phyloP scores from a whole-genome alignment of 2,329 filamentous ascomycete species.

The Simplicillium sp. region DNA sequence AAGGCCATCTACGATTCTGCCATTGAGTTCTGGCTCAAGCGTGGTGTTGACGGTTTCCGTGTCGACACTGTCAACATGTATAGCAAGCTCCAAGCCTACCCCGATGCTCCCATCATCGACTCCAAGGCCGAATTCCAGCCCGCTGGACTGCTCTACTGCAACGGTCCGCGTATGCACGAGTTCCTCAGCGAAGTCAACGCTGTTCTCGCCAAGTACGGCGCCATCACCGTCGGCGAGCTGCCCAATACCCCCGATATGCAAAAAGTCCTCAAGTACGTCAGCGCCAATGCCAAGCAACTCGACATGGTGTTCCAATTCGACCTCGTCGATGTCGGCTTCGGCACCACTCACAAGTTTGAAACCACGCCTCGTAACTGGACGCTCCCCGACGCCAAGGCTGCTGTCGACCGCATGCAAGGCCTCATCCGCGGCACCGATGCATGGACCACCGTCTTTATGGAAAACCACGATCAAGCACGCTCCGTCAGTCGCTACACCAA shows the following conservation, averaged over 20 bases:
- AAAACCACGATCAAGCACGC: conserved; percentile 56
- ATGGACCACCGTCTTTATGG: conserved; percentile 56
- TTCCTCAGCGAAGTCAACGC: conserved; percentile 57
- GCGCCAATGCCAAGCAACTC: conserved; percentile 46
- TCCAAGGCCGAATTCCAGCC: conserved; percentile 38
- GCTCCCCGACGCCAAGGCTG: conserved; percentile 36
- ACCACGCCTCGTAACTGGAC: conserved; percentile 34
- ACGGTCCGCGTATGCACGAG: conserved; percentile 61
- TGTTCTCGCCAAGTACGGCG: conserved; percentile 49
- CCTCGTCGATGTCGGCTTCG: conserved; percentile 50
- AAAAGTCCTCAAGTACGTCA: conserved; percentile 51
- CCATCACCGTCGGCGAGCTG: conserved; percentile 64
- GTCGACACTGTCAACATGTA: conserved; percentile 69
- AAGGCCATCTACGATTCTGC: conserved; percentile 60
- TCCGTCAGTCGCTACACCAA: conserved; percentile 45
- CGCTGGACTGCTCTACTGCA: conserved; percentile 49
- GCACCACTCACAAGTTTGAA: conserved; percentile 40
- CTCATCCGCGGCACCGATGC: conserved; percentile 43
- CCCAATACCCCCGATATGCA: conserved; percentile 49
- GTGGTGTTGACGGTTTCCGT: conserved; percentile 65
- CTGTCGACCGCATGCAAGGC: conserved; percentile 38
- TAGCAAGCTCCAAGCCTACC: conserved; percentile 50
- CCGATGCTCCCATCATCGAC: conserved; percentile 47
- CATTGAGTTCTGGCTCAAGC: conserved; percentile 72
- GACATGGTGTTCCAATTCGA: conserved; percentile 65